Evolutionary conservation across 331 rosid genomes (phyloP).

Genomic region (Pyracantha coccinea): DNA sequence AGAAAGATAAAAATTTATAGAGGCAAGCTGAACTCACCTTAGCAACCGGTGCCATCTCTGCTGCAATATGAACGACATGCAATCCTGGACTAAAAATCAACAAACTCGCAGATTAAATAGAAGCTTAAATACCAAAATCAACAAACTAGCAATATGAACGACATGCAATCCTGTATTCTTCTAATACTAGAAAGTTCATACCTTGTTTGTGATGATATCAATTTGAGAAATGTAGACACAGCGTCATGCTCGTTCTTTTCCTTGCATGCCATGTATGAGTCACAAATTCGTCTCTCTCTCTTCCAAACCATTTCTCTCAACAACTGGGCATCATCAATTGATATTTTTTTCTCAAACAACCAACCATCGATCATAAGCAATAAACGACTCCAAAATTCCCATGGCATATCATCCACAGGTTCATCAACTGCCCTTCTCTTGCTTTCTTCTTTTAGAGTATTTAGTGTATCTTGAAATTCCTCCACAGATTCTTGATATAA

Average conservation of each 20-base stretch:
- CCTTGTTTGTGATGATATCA: conserved; percentile 52
- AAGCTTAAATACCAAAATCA: conserved; percentile 5
- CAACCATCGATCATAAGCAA: conserved; percentile 90
- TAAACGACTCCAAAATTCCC: conserved; percentile 87
- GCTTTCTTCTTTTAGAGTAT: conserved; percentile 66
- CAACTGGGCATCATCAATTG: conserved; percentile 48
- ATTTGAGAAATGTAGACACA: conserved; percentile 58
- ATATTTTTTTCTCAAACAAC: conserved; percentile 75
- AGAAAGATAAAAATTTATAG: background rate
- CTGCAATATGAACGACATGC: conserved; percentile 82
- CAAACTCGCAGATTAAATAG: conserved; percentile 35
- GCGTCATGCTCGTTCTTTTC: conserved; percentile 52
- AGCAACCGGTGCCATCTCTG: conserved; percentile 99
- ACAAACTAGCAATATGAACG: no score
- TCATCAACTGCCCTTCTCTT: conserved; percentile 48
- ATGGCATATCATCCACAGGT: conserved; percentile 85
- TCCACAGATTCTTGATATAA: conserved; percentile 79
- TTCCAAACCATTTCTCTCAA: conserved; percentile 86
- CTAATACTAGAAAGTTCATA: conserved; percentile 28
- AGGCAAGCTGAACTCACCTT: conserved; percentile 49
- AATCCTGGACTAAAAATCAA: conserved; percentile 74
- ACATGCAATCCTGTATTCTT: background rate
- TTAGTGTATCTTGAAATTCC: conserved; percentile 74
- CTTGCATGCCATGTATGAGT: conserved; percentile 59
- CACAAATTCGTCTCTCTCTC: conserved; percentile 50